Base-by-base conservation (phyloP, 129 eudicot species). In the Helichrysum umbraculigerum region DNA sequence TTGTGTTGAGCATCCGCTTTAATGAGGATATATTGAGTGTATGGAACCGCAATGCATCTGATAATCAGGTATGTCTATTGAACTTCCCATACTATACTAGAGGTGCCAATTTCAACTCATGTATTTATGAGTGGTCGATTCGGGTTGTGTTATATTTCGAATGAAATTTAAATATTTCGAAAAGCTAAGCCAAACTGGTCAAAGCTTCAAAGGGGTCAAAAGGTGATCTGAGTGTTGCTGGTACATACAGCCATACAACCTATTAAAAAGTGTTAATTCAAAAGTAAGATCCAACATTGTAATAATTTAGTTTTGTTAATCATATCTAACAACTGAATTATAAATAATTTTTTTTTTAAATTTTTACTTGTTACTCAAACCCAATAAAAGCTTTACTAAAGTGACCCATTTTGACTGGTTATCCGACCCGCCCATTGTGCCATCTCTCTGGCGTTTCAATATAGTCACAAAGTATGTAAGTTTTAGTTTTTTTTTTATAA, bases 41-140 rank as follows among this genome's bases (percentile, higher is more conserved):
- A 67, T 94, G 98, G 98, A 94, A 91, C 82, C 96, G 97, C 76
- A 89, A 83, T 86, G 97, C 97, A 47, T 91, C 98, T 81, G 97
- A 95, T 73, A 80, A 88, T 65, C 92, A 91, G 97, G 98, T 90
- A 39, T 29, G 76, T 2, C 16, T 28, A 20, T 17, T 41, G 25
- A 16, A 66, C 37, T 15, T 50, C 28, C 77, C 66, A 42, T 42
- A 28, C 54, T 54, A 19, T 58, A 35, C 16, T 70, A 25, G 12
- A 28, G 39, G 39, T 41, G 72, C 33, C 17, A 68, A 68, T 25
- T 21, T 19, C 5, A 22, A 20, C 32, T 21, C 65, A 10, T 35
- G 21, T 21, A 59, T 8, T 50, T 71, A 37, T 37, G 58, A 21
- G 34, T 68, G 57, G 58, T 54, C 20, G 17, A 54, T 16, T 20